Evolutionary conservation across 2,329 filamentous ascomycete species (phyloP).

Genomic region (Xenosphaeropsis pyriputrescens): DNA sequence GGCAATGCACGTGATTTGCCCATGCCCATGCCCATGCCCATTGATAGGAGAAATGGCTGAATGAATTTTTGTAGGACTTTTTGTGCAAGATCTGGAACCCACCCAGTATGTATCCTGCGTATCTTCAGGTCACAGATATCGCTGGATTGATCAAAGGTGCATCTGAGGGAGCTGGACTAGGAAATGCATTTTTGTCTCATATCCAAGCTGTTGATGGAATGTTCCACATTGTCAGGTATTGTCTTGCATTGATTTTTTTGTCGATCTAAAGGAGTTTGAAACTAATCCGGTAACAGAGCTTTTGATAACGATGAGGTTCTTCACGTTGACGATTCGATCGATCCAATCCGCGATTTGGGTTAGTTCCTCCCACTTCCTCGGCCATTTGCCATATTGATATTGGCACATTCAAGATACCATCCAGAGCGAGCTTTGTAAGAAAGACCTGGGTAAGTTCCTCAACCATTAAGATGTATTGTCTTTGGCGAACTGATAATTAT

Average conservation of each 20-base stretch:
- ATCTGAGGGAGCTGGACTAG: conserved; percentile 26
- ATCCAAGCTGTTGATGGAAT: conserved; percentile 30
- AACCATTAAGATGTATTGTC: neutral
- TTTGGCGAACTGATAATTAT: neutral
- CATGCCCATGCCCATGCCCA: too few relatives aligned
- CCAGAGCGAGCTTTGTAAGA: conserved; percentile 25
- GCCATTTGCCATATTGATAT: conserved; percentile 2
- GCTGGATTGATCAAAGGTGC: conserved; percentile 29
- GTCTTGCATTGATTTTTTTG: too few relatives aligned
- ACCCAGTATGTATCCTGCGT: conserved; percentile 28
- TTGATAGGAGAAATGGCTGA: neutral
- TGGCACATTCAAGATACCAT: conserved; percentile 18
- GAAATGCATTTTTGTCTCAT: conserved; percentile 29
- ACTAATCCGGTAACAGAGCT: conserved; percentile 12
- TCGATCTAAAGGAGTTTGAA: neutral
- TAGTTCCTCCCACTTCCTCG: conserved; percentile 7
- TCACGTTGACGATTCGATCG: conserved; percentile 30
- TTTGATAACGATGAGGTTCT: conserved; percentile 29
- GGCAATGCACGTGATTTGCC: too few relatives aligned
- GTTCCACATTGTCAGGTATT: conserved; percentile 27
- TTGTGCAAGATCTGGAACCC: conserved; percentile 29
- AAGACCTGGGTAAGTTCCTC: conserved; percentile 19
- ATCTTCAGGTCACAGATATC: conserved; percentile 29
- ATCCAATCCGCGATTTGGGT: conserved; percentile 27
- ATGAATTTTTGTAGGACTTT: conserved; percentile 20